Percentiles rank a stretch among this genome's conserved stretches.
Conservation (phyloP, 1,284 basidiomycete species). For the Ceratobasidium papillatum region DNA sequence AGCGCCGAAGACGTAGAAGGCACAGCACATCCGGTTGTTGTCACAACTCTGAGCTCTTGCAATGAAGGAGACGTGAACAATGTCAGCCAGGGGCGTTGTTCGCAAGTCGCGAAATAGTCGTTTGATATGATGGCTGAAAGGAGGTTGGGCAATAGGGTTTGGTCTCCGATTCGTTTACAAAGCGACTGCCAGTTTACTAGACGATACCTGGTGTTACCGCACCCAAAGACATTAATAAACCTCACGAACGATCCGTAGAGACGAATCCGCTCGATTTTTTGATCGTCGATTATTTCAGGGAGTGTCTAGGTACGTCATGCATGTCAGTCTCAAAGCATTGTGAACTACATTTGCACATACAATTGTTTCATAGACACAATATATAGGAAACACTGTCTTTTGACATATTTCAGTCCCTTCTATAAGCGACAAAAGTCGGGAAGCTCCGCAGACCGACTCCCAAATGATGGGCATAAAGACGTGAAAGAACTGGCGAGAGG, state of each 20-base stretch:
- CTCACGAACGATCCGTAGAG: neutral
- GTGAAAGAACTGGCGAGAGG: neutral
- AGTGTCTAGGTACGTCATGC: neutral
- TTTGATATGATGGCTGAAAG: neutral
- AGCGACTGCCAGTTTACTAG: neutral
- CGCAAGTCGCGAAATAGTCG: neutral
- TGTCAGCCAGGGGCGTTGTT: neutral
- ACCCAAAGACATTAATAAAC: neutral
- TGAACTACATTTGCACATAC: neutral
- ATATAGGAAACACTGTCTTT: neutral
- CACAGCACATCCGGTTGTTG: neutral
- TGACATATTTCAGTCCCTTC: neutral
- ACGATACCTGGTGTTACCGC: neutral
- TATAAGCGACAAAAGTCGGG: neutral
- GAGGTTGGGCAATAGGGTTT: conserved; percentile 1
- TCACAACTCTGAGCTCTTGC: neutral
- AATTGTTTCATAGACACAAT: neutral
- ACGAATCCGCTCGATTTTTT: neutral
- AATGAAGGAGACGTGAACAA: neutral
- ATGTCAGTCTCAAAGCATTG: neutral
- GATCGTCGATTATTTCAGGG: neutral
- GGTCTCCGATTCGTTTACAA: neutral
- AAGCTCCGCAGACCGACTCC: neutral
- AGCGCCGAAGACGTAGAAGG: neutral
- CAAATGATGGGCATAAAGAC: neutral